A percentile compares a stretch with the other conserved stretches of the same genome.
Evolutionary conservation across 176 grass and related monocot genomes (phyloP).

Genomic region (Neostapfia colusana): DNA sequence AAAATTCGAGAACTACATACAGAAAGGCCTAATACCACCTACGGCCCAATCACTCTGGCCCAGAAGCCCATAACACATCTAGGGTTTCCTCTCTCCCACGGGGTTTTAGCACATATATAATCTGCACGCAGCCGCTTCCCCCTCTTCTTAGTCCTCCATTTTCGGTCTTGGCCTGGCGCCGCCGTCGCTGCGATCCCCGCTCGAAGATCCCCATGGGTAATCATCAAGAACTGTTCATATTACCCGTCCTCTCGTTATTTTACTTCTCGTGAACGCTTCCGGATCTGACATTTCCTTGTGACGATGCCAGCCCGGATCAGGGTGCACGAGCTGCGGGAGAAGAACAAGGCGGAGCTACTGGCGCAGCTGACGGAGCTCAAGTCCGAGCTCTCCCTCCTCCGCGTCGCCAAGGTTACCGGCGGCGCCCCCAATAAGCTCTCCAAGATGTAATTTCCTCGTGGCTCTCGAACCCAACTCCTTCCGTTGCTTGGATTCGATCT

Average conservation of each 20-base stretch:
- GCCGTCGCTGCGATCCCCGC: constrained; percentile 33
- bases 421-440: constrained; percentile 88
- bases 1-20: no score
- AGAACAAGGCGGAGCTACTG: constrained; percentile 72
- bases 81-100: constrained; percentile 34
- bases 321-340: constrained; percentile 75
- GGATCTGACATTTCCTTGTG: constrained; percentile 24
- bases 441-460: constrained; percentile 64
- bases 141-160: constrained; percentile 27
- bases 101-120: constrained; percentile 32
- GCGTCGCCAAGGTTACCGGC: constrained; percentile 89
- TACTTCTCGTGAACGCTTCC: neutral
- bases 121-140: neutral
- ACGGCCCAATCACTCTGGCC: neutral
- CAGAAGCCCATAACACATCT: neutral
- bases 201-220: constrained; percentile 53
- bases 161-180: neutral
- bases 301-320: constrained; percentile 59
- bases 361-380: constrained; percentile 74
- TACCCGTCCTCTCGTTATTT: neutral
- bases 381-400: constrained; percentile 78
- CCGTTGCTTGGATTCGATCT: neutral
- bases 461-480: neutral
- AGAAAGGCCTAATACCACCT: no score
- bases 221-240: neutral